Evolutionary conservation across 2,329 filamentous ascomycete species (phyloP).

Genomic region (Aspergillus tanneri): DNA sequence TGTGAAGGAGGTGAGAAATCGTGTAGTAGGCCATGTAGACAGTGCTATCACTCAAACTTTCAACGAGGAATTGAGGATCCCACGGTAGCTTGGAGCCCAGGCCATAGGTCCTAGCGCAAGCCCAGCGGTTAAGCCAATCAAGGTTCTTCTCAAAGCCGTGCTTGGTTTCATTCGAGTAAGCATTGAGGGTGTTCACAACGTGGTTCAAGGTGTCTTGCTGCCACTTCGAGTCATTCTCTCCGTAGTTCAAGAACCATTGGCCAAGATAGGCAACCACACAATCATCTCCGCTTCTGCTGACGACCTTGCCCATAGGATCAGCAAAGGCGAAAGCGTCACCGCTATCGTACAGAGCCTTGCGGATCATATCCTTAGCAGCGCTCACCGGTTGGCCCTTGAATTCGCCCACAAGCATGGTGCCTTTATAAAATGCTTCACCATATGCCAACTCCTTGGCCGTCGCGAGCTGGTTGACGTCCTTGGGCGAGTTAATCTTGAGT

Average conservation of each 20-base stretch:
- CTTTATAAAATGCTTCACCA: conserved; percentile 97
- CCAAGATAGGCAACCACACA: conserved; percentile 92
- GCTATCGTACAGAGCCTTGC: conserved; percentile 71
- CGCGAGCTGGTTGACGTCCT: conserved; percentile 84
- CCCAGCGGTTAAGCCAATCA: conserved; percentile 94
- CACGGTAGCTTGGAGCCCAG: conserved; percentile 92
- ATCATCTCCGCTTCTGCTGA: conserved; percentile 85
- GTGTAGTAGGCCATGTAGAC: conserved; percentile 73
- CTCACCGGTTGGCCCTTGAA: conserved; percentile 86
- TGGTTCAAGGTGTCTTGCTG: conserved; percentile 70
- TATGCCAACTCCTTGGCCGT: conserved; percentile 96
- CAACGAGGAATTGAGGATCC: conserved; percentile 87
- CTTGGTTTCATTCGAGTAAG: conserved; percentile 73
- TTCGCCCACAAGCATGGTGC: conserved; percentile 81
- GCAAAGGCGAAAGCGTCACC: conserved; percentile 86
- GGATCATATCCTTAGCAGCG: conserved; percentile 80
- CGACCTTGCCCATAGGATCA: conserved; percentile 86
- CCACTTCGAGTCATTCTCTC: conserved; percentile 78
- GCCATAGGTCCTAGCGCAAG: conserved; percentile 86
- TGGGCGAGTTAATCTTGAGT: conserved; percentile 94
- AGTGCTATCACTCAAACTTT: conserved; percentile 87
- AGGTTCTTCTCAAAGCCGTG: conserved; percentile 81
- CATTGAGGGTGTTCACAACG: conserved; percentile 72
- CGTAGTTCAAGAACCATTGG: conserved; percentile 98
- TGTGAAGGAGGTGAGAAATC: conserved; percentile 66